Base-by-base conservation (phyloP, 768 basidiomycete genomes). In the Phylloporus sp. region DNA sequence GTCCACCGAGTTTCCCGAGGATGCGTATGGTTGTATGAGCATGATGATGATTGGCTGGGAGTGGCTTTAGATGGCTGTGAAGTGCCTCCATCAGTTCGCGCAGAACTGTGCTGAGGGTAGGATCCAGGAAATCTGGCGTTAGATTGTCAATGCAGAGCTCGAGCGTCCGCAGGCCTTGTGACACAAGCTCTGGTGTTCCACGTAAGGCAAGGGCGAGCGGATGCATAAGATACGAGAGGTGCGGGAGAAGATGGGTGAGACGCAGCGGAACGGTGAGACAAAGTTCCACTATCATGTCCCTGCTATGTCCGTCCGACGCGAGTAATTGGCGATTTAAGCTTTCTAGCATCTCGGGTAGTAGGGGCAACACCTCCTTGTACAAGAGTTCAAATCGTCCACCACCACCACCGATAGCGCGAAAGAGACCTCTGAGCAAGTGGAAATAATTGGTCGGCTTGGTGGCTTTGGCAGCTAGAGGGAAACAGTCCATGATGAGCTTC, bases 91-190 rank as follows among this genome's bases (percentile, higher is more conserved):
- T 98, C 50, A 99, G 74, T 56, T 98, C 93, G 42, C 93, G 80
- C 38, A 97, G 77, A 39, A 98, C 94, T 0, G 90, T 91, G 55
- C 85, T 91, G 57, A 98, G 81, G 2, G 93, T 95, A 4, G 97
- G 97, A 62, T 98, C 95, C 26, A 99, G 79, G 74, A 98, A 98
- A 70, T 98, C 97, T 2, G 93, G 92, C 0, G 93, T 97, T 24
- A 99, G 80, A 65, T 98, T 99, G 73, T 99, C 97, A 62, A 98
- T 95, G 72, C 95, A 98, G n/a, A 99, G 78, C 69, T 99, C 97
- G 52, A 99, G 80, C 0, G 97, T 99, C 6, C 97, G 82, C 23
- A 99, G 74, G 40, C 97, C 97, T 73, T 99, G 97, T 22, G 92
- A 86, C 48, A 97, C 88, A 41, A 97, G 82, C 48, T 99, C 97